Evolutionary conservation across 2,329 filamentous ascomycete species (phyloP).

Genomic region (Catunica adiposa): DNA sequence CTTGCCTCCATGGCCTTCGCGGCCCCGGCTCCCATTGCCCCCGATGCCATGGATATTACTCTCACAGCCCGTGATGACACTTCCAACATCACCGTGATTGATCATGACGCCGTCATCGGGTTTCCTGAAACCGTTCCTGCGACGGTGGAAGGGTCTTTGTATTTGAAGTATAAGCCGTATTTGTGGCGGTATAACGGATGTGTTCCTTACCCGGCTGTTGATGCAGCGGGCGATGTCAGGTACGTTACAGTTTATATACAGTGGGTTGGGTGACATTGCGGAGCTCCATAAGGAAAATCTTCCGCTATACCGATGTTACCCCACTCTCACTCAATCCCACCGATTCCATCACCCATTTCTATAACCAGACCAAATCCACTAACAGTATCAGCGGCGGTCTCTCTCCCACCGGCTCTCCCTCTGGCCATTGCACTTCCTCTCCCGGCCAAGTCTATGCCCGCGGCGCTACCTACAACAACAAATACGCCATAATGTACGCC

Average conservation of each 20-base stretch:
- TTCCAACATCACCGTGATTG: conserved; percentile 16
- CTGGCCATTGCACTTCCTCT: conserved; percentile 21
- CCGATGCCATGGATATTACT: background rate
- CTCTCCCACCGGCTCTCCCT: conserved; percentile 19
- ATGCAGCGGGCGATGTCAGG: conserved; percentile 39
- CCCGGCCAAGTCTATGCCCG: conserved; percentile 27
- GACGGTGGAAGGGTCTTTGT: conserved; percentile 19
- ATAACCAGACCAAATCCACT: too few species aligned
- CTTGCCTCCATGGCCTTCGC: background rate
- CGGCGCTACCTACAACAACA: conserved; percentile 18
- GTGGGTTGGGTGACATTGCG: too few species aligned
- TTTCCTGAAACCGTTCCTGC: conserved; percentile 21
- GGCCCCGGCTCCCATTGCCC: conserved; percentile 4
- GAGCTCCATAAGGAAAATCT: too few species aligned
- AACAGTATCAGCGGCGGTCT: conserved; percentile 26
- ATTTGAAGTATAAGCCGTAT: conserved; percentile 23
- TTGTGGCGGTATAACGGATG: conserved; percentile 36
- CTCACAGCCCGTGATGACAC: conserved; percentile 11
- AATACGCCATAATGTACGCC: conserved; percentile 26
- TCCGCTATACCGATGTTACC: background rate
- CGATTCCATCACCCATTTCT: background rate
- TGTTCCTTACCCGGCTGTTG: conserved; percentile 45
- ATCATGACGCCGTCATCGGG: conserved; percentile 21
- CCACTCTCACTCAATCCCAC: background rate
- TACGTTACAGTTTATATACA: conserved; percentile 19